Base-by-base conservation (phyloP, 2,329 filamentous ascomycete species). In the Alternaria sp. region DNA sequence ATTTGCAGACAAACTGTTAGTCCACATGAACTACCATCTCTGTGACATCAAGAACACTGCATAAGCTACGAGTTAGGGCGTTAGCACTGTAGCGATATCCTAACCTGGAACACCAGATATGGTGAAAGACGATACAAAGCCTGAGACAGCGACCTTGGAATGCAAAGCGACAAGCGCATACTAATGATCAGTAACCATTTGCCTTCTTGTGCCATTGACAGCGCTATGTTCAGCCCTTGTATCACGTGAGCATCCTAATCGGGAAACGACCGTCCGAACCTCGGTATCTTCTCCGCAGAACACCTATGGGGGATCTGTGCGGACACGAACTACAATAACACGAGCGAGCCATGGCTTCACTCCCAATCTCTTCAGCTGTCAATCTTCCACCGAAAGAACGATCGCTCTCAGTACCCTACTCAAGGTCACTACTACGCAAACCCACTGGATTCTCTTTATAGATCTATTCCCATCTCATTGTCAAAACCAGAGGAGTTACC, bases 241-340 rank as follows among this genome's bases (percentile, higher is more conserved):
- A 27, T 22, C 56, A 25, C 22, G 50, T 32, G 58, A 27, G 46
- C 59, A 45, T 63, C 67, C 65, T 55, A 40, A 53, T 65, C 34
- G 58, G 65, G 65, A 66, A 67, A 62, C 12, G 32, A 38, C 51
- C 36, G 40, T 18, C 62, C 65, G 66, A 67, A 52, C 66, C 66
- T 63, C 62, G 66, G 66, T 60, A 69, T 61, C 62, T 69, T 68
- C 70, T 71, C 70, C 67, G 63, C 67, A 53, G 62, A 57, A 62
- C 59, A 30, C 57, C 18, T 52, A 57, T 46, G 59, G 43, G 54
- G 57, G 63, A 68, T 65, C 57, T 50, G 70, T 70, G 65, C 64
- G 54, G 51, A 52, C 44, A 46, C 59, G 60, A 59, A 36, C 30
- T 54, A 36, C 45, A 49, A 58, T 16, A 58, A 28, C 25, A 46